Conservation (phyloP, 257 asterid genomes). For the Solanum piurae region DNA sequence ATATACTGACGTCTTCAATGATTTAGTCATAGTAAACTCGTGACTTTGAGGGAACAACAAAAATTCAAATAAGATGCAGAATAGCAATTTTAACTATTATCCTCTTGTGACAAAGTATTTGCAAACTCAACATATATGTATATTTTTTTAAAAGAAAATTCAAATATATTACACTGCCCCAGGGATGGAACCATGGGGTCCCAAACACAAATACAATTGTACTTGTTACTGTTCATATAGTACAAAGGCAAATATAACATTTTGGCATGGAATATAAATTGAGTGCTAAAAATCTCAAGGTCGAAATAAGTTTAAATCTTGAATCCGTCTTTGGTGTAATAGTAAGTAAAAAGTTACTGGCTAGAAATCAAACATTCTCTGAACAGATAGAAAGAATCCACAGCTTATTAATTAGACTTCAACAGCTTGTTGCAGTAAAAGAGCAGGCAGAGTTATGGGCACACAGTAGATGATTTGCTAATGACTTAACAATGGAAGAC, state of each 20-base stretch:
- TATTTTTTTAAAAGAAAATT: not conserved
- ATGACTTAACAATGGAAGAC: not conserved
- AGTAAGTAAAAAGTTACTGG: not conserved
- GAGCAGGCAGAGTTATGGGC: conserved; percentile 8
- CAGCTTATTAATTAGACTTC: not conserved
- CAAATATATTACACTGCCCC: not conserved
- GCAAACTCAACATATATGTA: not conserved
- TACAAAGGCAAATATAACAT: not conserved
- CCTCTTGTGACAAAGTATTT: not conserved
- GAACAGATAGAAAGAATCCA: conserved; percentile 1
- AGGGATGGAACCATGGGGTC: not conserved
- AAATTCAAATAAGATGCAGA: not conserved
- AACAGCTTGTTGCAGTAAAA: not conserved
- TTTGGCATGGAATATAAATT: not conserved
- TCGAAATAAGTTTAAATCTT: not conserved
- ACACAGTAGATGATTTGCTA: not conserved
- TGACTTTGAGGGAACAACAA: not conserved
- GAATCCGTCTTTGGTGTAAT: no score
- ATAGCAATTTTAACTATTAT: not conserved
- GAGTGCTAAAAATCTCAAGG: not conserved
- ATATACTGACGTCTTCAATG: not conserved
- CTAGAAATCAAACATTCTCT: conserved; percentile 8
- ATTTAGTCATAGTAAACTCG: not conserved
- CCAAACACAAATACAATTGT: not conserved
- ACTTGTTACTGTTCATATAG: not conserved